phyloP scores from a whole-genome alignment of 1,284 basidiomycete species.

The Cystobasidiaceae sp. region DNA sequence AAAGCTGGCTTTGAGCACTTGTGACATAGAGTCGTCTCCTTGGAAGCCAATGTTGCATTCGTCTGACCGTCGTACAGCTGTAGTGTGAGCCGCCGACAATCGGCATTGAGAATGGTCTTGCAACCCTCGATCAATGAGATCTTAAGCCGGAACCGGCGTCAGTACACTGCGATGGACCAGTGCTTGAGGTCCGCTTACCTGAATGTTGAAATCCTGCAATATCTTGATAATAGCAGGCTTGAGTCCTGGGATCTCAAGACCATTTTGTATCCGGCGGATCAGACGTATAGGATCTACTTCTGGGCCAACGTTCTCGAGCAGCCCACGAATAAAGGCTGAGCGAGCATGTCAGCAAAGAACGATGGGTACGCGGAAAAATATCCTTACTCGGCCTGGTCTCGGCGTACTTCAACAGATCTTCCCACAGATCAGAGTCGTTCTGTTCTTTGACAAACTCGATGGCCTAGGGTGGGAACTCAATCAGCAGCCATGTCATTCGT shows the following conservation, averaged over 20 bases:
- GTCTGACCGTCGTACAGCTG: conserved; percentile 69
- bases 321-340: conserved; percentile 82
- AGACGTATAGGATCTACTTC: conserved; percentile 94
- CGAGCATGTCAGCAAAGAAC: neutral
- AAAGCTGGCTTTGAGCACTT: conserved; percentile 62
- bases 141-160: conserved; percentile 47
- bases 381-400: conserved; percentile 76
- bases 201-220: conserved; percentile 85
- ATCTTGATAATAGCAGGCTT: conserved; percentile 95
- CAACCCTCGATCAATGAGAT: conserved; percentile 86
- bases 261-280: conserved; percentile 89
- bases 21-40: conserved; percentile 60
- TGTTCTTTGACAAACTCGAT: conserved; percentile 99
- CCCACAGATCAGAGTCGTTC: conserved; percentile 95
- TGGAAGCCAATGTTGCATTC: conserved; percentile 64
- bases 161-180: neutral
- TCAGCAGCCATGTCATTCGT: neutral
- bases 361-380: neutral
- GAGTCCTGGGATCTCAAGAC: conserved; percentile 89
- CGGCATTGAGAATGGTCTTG: conserved; percentile 74
- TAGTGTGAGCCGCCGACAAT: conserved; percentile 67
- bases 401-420: conserved; percentile 87
- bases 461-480: conserved; percentile 58
- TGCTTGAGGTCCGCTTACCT: conserved; percentile 44
- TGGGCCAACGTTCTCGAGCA: conserved; percentile 91